Percentiles rank a stretch among this genome's conserved stretches.
Evolutionary conservation across 2,329 filamentous ascomycete species (phyloP).

Genomic region (Penicillium griseofulvum): DNA sequence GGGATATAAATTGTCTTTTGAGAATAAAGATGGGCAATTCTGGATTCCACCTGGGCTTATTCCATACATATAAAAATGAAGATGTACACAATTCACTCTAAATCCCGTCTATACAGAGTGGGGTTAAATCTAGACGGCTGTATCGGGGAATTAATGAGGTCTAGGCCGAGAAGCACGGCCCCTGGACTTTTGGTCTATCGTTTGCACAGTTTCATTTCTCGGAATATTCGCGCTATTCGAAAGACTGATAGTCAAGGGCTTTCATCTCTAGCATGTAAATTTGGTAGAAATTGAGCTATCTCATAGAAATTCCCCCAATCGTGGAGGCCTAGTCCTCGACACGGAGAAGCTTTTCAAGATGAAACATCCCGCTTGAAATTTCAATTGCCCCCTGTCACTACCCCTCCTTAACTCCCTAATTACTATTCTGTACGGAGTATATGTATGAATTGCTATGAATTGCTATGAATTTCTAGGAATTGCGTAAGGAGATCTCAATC

Average conservation of each 20-base stretch:
- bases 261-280: not conserved
- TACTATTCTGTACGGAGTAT: no score
- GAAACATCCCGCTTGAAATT: constrained; percentile 1
- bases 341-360: constrained; percentile 8
- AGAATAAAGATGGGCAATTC: not conserved
- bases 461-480: not conserved
- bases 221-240: no score
- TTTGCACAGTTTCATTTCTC: not conserved
- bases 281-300: not conserved
- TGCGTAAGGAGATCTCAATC: not conserved
- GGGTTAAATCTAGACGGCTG: not conserved
- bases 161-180: not conserved
- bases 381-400: not conserved
- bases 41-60: not conserved
- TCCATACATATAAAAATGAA: not conserved
- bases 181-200: not conserved
- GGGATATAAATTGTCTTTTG: not conserved
- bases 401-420: not conserved
- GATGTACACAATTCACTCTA: not conserved
- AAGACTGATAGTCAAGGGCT: not conserved
- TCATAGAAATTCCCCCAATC: not conserved
- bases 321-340: not conserved
- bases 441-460: not conserved
- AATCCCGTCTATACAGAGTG: not conserved
- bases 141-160: not conserved